phyloP scores from a whole-genome alignment of 352 stramenopile genomes.

The Globisporangium alternatum region DNA sequence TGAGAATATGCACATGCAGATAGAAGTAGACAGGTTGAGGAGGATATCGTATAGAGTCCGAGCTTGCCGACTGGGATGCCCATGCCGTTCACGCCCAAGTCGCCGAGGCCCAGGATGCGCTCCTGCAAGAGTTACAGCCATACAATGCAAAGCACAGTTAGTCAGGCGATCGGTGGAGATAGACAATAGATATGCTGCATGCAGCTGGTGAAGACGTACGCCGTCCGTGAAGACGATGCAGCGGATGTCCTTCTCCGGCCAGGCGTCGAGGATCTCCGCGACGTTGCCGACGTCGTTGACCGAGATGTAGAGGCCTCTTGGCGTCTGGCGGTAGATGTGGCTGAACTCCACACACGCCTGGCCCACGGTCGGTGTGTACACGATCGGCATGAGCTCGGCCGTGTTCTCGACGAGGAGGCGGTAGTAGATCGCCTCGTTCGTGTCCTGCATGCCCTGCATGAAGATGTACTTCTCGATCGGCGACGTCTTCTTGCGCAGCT shows the following conservation, averaged over 20 bases:
- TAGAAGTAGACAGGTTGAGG: not conserved
- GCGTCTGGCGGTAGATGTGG: conserved; percentile 86
- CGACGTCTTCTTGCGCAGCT: conserved; percentile 80
- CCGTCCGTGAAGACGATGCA: conserved; percentile 98
- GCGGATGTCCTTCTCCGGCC: conserved; percentile 94
- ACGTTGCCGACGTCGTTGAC: conserved; percentile 82
- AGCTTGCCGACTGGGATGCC: conserved; percentile 97
- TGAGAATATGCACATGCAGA: not conserved
- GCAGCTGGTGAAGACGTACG: not conserved
- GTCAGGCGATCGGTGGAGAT: not conserved
- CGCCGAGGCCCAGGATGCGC: conserved; percentile 96
- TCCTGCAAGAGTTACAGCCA: not conserved
- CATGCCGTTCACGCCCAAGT: conserved; percentile 97
- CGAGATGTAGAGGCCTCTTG: conserved; percentile 91
- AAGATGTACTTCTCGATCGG: conserved; percentile 94
- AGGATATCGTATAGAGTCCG: conserved; percentile 85
- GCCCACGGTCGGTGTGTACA: conserved; percentile 98
- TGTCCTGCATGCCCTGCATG: conserved; percentile 89
- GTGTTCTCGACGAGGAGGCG: conserved; percentile 88
- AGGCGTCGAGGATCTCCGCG: conserved; percentile 92
- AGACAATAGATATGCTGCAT: not conserved
- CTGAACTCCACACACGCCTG: conserved; percentile 91
- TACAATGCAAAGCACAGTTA: not conserved
- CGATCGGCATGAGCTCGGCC: conserved; percentile 93
- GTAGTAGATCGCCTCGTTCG: conserved; percentile 92